These are phyloP conservation scores for Acer negundo DNA, from an alignment of 345 rosid species.

Conservation along the genomic window DNA sequence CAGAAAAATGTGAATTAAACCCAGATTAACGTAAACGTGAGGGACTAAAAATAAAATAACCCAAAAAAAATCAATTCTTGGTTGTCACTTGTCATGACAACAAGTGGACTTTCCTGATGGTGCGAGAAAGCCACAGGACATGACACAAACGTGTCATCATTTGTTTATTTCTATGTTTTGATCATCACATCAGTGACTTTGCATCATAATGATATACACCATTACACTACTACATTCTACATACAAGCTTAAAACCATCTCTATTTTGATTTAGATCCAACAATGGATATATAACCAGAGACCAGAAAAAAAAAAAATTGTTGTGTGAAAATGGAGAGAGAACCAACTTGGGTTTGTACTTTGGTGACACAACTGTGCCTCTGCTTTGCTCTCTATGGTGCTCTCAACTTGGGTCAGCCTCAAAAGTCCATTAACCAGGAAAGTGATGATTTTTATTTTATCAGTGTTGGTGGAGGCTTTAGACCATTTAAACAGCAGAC, in stretches of 20 bases:
- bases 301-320: neutral
- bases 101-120: too few species aligned
- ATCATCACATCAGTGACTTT: neutral
- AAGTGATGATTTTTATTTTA: conserved; percentile 48
- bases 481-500: conserved; percentile 45
- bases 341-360: conserved; percentile 61
- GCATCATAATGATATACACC: too few species aligned
- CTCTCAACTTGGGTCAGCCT: conserved; percentile 62
- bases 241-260: too few species aligned
- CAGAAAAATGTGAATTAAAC: too few species aligned
- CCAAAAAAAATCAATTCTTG: too few species aligned
- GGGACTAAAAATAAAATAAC: too few species aligned
- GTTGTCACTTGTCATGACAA: too few species aligned
- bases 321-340: conserved; percentile 42
- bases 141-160: too few species aligned
- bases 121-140: too few species aligned
- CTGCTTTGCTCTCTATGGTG: conserved; percentile 54
- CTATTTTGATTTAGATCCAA: neutral
- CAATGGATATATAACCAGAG: neutral
- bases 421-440: conserved; percentile 28
- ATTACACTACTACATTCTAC: too few species aligned
- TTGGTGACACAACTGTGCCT: conserved; percentile 56
- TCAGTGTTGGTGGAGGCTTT: conserved; percentile 67
- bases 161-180: too few species aligned
- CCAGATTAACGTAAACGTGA: too few species aligned